Base-by-base conservation (phyloP, 2,329 filamentous ascomycete genomes). In the Periglandula ipomoeae region DNA sequence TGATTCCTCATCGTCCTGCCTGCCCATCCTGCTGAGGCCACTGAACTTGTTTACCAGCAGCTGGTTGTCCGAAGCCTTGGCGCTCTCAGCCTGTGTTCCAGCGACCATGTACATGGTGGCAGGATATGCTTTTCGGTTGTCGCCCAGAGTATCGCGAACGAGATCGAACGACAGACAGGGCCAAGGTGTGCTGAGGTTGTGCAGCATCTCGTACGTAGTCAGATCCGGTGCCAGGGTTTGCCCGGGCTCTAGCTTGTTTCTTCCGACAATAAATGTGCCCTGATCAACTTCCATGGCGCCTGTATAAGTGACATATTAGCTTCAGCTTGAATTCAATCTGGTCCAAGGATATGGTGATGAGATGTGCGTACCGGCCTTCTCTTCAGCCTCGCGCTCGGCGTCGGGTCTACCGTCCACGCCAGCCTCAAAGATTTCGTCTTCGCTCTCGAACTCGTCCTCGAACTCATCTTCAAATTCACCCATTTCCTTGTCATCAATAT, bases 121-220 rank as follows among this genome's bases (percentile, higher is more conserved):
- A 23, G 93, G 93, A 68, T 94, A 98, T n/a, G 85, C 83, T 66
- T 85, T 94, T 62, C 93, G 85, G 67, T 89, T 83, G 63, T 95
- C 85, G 56, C 93, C 93, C 17, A 98, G 78, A 46, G 76, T 75
- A 69, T 98, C 93, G 59, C 78, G 84, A 53, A 98, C 70, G 52
- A 98, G 85, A 65, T 97, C 93, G 68, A 96, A 95, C 2, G 91
- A 97, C 15, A 98, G 78, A 65, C 93, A 98, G 3, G 93, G 93
- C 93, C 93, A 98, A 1, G 89, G 89, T 7, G 90, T 90, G 67
- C 86, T 93, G 55, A 98, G 79, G 53, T 82, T 89, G 74, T 98
- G 93, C 51, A 98, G 81, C 89, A 98, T 94, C 65, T 96, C 86
- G 72, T 98, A 98, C 5, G 91, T 91, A n/a, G 87, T 88, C 51